phyloP scores from a whole-genome alignment of 2,329 filamentous ascomycete species.

The Onygenales sp. region DNA sequence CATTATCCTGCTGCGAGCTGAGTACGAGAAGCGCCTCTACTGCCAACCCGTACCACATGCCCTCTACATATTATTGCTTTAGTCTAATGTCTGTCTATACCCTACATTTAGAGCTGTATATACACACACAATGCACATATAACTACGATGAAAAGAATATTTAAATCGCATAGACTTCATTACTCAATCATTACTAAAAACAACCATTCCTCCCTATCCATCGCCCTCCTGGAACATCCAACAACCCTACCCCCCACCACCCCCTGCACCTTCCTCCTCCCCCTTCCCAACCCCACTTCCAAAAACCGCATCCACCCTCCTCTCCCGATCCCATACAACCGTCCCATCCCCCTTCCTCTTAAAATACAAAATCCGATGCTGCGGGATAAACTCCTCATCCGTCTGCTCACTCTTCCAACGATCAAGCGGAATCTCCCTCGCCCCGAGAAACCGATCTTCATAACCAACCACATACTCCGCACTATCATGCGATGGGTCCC shows the following conservation, averaged over 20 bases:
- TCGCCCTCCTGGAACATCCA: background rate
- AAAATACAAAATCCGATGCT: conserved; percentile 45
- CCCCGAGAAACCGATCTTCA: conserved; percentile 43
- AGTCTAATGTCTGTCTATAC: too few species aligned
- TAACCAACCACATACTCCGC: conserved; percentile 44
- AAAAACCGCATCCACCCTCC: conserved; percentile 40
- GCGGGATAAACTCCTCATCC: conserved; percentile 48
- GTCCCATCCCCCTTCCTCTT: conserved; percentile 30
- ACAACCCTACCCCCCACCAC: background rate
- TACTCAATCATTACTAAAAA: too few species aligned
- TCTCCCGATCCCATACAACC: conserved; percentile 43
- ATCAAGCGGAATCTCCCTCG: conserved; percentile 38
- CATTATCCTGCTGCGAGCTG: too few species aligned
- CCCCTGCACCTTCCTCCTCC: background rate
- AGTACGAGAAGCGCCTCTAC: too few species aligned
- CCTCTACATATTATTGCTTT: too few species aligned
- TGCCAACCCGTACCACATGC: too few species aligned
- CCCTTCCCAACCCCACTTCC: conserved; percentile 26
- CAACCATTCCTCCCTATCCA: too few species aligned
- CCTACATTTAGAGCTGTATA: too few species aligned
- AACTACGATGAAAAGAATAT: too few species aligned
- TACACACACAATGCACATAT: too few species aligned
- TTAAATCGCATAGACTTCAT: too few species aligned
- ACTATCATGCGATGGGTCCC: conserved; percentile 38
- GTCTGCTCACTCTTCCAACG: conserved; percentile 47